Evolutionary conservation across 345 rosid genomes (phyloP).

Genomic region (Kernera saxatilis): DNA sequence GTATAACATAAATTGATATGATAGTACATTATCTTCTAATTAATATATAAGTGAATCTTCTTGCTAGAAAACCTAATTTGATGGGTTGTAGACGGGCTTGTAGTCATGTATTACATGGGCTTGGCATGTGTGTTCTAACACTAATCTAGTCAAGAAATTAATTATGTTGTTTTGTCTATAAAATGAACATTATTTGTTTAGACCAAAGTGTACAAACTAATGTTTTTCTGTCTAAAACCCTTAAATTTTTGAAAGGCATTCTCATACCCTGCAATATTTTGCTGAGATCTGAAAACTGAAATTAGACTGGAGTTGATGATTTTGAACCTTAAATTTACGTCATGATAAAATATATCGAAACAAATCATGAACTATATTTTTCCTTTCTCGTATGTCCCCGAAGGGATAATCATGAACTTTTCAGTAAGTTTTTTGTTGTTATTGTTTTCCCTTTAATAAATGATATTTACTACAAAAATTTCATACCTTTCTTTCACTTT

Average conservation of each 20-base stretch:
- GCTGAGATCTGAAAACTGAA: background rate
- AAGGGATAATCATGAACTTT: background rate
- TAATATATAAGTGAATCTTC: too few relatives aligned
- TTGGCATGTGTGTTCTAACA: too few relatives aligned
- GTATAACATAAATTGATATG: background rate
- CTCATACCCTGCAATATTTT: background rate
- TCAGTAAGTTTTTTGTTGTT: background rate
- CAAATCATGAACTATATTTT: background rate
- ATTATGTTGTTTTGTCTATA: background rate
- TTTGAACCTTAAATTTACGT: background rate
- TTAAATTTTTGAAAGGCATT: background rate
- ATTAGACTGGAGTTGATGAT: background rate
- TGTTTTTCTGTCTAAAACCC: background rate
- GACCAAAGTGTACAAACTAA: background rate
- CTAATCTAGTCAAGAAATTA: background rate
- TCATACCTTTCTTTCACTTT: conserved; percentile 1
- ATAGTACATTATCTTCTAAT: background rate
- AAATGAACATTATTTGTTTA: background rate
- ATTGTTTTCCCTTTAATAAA: background rate
- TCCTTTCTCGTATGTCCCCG: background rate
- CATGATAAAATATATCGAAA: background rate
- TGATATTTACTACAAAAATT: background rate
- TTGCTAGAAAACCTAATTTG: too few relatives aligned
- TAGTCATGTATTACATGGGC: too few relatives aligned
- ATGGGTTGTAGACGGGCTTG: too few relatives aligned